Evolutionary conservation across 1,284 basidiomycete genomes (phyloP), one percentile per base, ranked within the genome.

Genomic region (Apiotrichum porosum): DNA sequence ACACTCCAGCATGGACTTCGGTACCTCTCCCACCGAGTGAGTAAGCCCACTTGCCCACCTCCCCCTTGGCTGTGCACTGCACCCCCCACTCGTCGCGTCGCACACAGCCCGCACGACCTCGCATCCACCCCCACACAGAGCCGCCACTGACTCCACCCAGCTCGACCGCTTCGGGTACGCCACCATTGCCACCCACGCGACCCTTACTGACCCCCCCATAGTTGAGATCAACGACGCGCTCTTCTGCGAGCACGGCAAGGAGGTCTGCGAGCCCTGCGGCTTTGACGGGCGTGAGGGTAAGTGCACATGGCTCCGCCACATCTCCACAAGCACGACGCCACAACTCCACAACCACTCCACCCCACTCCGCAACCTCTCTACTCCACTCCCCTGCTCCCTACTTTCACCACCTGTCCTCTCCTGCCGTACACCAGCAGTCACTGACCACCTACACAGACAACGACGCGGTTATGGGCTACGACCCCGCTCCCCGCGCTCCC

Each of bases 171-270:
- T 57, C 55, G 45, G 47, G 51, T 56, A 31, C 33, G 47, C n/a
- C n/a, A n/a, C n/a, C n/a, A n/a, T n/a, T 44, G 17, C 12, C 24
- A 6, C 22, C 22, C 22, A 6, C 12, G 3, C n/a, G 47, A 51
- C 14, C 38, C 35, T 38, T 17, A 18, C 47, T 53, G 18, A 47
- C 51, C 10, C 31, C 21, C 8, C 30, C 30, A 9, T 49, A 71
- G 64, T 75, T 62, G 73, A 75, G 56, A 62, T 75, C 62, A 72
- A 72, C 63, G 72, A 75, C 55, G 68, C 66, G 28, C 61, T 73
- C 55, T 74, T 75, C 63, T 75, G 73, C 57, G 67, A 73, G 52
- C 73, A 75, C 52, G 66, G 63, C 31, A 66, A 72, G 42, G 73
- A 75, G 60, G 66, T 74, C 37, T 73, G 71, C 57, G 61, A 67